Conservation (phyloP, 2,329 filamentous ascomycete species). For the Teratosphaeria nubilosa region DNA sequence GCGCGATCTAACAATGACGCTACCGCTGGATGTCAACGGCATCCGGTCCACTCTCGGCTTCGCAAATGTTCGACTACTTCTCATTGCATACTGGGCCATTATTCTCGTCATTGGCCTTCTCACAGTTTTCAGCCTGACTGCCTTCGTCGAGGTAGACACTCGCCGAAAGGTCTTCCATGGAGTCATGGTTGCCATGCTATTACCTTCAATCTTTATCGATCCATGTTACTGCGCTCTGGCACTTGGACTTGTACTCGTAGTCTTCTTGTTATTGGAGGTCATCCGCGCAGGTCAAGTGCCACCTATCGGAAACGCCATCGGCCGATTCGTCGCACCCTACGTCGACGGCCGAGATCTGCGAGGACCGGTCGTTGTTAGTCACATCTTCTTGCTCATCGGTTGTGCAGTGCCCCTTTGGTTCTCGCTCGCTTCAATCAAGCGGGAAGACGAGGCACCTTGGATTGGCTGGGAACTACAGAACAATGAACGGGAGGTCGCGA, state of each 20-base stretch:
- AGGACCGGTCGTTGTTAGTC: constrained; percentile 87
- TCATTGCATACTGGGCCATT: constrained; percentile 62
- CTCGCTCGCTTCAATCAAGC: constrained; percentile 59
- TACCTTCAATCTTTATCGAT: constrained; percentile 78
- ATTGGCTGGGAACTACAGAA: constrained; percentile 61
- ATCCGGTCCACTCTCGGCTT: constrained; percentile 55
- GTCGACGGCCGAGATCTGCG: constrained; percentile 88
- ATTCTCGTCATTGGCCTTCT: constrained; percentile 63
- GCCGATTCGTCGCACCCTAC: constrained; percentile 80
- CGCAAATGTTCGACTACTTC: constrained; percentile 69
- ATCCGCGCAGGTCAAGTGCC: constrained; percentile 85
- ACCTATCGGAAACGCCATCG: constrained; percentile 76
- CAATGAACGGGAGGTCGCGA: constrained; percentile 60
- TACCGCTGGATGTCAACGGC: constrained; percentile 50
- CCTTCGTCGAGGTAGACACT: constrained; percentile 85
- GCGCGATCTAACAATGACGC: constrained; percentile 7
- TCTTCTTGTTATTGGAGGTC: constrained; percentile 82
- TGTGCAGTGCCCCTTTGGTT: constrained; percentile 94
- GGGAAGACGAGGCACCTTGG: constrained; percentile 47
- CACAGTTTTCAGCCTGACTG: constrained; percentile 68
- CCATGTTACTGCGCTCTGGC: constrained; percentile 74
- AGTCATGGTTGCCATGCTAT: constrained; percentile 93
- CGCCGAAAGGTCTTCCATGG: constrained; percentile 95
- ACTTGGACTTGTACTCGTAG: constrained; percentile 64
- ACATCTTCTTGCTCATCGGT: constrained; percentile 90